A percentile compares a stretch with the other conserved stretches of the same genome.
Evolutionary conservation across 805 yeast species (phyloP).

Genomic region (Hanseniaspora mollemarum): DNA sequence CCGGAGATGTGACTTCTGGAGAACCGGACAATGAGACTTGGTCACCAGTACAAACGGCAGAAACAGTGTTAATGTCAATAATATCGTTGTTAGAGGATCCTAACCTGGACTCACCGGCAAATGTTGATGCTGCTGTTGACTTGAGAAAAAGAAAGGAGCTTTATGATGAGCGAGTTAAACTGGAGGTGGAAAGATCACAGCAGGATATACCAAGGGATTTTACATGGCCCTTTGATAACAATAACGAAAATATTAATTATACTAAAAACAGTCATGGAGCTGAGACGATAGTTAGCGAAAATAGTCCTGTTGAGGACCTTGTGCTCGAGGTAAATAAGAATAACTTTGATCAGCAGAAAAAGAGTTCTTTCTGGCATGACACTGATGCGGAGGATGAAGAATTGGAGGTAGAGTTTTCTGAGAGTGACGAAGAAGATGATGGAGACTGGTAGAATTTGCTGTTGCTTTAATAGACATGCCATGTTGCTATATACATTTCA

Average conservation of each 20-base stretch:
- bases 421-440: slow-evolving; percentile 11
- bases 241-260: neutral
- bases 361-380: slow-evolving; percentile 14
- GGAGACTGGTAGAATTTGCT: too few species aligned
- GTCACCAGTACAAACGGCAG: slow-evolving; percentile 90
- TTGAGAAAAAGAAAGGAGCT: slow-evolving; percentile 72
- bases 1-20: slow-evolving; percentile 81
- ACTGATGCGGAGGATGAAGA: slow-evolving; percentile 15
- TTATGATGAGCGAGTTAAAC: slow-evolving; percentile 61
- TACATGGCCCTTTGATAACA: slow-evolving; percentile 22
- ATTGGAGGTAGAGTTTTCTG: slow-evolving; percentile 13
- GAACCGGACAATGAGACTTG: slow-evolving; percentile 87
- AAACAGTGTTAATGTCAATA: slow-evolving; percentile 77
- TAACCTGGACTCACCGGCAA: slow-evolving; percentile 85
- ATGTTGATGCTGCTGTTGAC: slow-evolving; percentile 88
- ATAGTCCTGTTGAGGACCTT: neutral
- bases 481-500: too few species aligned
- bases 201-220: slow-evolving; percentile 81
- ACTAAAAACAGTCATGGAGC: neutral
- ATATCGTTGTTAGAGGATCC: slow-evolving; percentile 89
- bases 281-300: neutral
- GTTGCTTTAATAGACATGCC: too few species aligned
- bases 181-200: slow-evolving; percentile 75
- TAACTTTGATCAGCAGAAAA: slow-evolving; percentile 4
- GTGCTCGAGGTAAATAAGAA: neutral